These are phyloP conservation scores for Cordyceps fumosorosea DNA, from an alignment of 2,329 filamentous ascomycete genomes.

Conservation along the genomic window DNA sequence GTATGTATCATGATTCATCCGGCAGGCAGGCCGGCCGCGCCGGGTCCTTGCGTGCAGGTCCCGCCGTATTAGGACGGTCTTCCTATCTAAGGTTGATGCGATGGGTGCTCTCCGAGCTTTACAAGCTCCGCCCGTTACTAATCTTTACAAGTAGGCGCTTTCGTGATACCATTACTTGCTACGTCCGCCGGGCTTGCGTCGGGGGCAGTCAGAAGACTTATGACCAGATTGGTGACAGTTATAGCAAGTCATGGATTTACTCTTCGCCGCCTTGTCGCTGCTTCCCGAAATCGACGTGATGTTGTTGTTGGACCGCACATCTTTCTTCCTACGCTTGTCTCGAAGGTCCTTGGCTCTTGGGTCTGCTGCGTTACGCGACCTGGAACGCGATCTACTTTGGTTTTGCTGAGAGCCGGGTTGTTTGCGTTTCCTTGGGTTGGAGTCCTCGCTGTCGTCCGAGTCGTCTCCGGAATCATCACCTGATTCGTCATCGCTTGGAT, in stretches of 20 bases:
- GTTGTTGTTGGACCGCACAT: conserved; percentile 56
- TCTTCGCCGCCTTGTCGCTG: conserved; percentile 21
- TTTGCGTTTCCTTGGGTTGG: conserved; percentile 22
- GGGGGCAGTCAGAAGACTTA: conserved; percentile 49
- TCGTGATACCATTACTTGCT: neutral
- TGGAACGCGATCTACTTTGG: conserved; percentile 27
- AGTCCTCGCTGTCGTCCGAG: conserved; percentile 17
- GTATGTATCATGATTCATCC: conserved; percentile 3
- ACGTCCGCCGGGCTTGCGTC: conserved; percentile 15
- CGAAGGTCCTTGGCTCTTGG: conserved; percentile 42
- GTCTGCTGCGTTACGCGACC: conserved; percentile 23
- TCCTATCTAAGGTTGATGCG: neutral
- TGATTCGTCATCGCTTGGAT: conserved; percentile 14
- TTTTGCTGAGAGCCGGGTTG: conserved; percentile 17
- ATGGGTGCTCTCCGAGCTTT: neutral
- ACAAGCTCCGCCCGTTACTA: no score
- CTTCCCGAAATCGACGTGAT: conserved; percentile 53
- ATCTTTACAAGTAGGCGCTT: neutral
- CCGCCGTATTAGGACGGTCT: neutral
- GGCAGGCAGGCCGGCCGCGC: conserved; percentile 2
- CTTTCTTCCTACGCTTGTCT: conserved; percentile 56
- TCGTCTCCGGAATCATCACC: conserved; percentile 21
- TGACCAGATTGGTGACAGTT: conserved; percentile 58
- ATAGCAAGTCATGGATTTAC: conserved; percentile 42
- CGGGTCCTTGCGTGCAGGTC: neutral